These are phyloP conservation scores for Nicotiana noctiflora DNA, from an alignment of 257 asterid genomes.

Conservation along the genomic window DNA sequence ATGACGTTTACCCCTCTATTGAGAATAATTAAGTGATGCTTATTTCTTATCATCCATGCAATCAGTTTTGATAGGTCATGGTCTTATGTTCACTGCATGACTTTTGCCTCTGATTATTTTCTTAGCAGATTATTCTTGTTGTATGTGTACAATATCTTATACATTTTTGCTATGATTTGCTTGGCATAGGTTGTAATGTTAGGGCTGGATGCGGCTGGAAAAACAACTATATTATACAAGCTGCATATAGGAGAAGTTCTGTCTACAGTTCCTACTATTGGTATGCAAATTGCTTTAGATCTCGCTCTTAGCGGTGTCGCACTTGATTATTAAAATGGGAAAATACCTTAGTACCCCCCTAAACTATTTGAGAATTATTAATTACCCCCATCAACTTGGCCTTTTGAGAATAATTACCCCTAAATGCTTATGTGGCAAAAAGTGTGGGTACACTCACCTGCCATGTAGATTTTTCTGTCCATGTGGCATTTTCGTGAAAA, in stretches of 20 bases:
- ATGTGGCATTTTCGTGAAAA: too few relatives aligned
- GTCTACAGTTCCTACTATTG: constrained; percentile 98
- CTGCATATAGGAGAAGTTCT: constrained; percentile 98
- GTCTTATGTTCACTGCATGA: background rate
- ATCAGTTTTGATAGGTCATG: background rate
- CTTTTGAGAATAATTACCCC: too few relatives aligned
- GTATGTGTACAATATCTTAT: background rate
- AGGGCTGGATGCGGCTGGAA: constrained; percentile 99
- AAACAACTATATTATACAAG: constrained; percentile 94
- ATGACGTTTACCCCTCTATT: background rate
- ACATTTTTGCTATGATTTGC: background rate
- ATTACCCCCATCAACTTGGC: too few relatives aligned
- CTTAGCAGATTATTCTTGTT: background rate
- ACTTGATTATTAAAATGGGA: background rate
- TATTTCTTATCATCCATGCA: background rate
- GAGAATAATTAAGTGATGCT: background rate
- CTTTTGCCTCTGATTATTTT: background rate
- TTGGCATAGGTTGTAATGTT: constrained; percentile 87
- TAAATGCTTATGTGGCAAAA: too few relatives aligned
- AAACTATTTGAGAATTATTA: too few relatives aligned
- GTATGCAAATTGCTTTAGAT: constrained; percentile 31
- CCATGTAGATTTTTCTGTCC: too few relatives aligned
- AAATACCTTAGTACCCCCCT: too few relatives aligned
- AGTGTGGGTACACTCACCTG: too few relatives aligned
- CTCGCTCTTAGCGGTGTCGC: background rate